phyloP scores from a whole-genome alignment of 805 yeast genomes.

The Saccharomycopsis fermentans region DNA sequence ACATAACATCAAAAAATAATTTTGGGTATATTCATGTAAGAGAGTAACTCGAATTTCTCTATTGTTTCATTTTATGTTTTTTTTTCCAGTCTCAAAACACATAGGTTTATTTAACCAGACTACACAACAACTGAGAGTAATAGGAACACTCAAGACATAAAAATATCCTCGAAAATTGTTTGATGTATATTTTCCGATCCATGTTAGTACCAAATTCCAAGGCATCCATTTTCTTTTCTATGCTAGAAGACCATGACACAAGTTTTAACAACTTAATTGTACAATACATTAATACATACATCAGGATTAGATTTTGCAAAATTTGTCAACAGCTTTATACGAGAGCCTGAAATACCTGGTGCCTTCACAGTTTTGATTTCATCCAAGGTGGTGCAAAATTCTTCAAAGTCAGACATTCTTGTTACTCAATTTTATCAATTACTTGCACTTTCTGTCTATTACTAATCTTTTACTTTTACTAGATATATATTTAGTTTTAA shows the following conservation, averaged over 20 bases:
- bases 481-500: neutral
- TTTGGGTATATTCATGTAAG: neutral
- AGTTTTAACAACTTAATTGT: neutral
- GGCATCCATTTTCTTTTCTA: neutral
- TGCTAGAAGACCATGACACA: neutral
- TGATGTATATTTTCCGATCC: too few relatives aligned
- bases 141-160: too few relatives aligned
- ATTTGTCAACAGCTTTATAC: conserved; percentile 78
- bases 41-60: neutral
- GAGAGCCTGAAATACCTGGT: conserved; percentile 92
- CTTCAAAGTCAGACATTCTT: conserved; percentile 25
- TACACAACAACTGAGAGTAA: too few relatives aligned
- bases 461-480: neutral
- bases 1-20: neutral
- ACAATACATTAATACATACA: conserved; percentile 20
- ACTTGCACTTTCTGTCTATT: neutral
- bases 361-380: conserved; percentile 49
- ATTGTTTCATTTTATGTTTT: neutral
- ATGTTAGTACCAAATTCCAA: neutral
- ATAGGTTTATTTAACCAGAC: too few relatives aligned
- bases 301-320: conserved; percentile 61
- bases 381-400: conserved; percentile 32
- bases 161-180: too few relatives aligned
- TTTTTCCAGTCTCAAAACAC: neutral
- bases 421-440: neutral